Base-by-base conservation (phyloP, 139 green algal species). In the Chlamydomonas sp. region DNA sequence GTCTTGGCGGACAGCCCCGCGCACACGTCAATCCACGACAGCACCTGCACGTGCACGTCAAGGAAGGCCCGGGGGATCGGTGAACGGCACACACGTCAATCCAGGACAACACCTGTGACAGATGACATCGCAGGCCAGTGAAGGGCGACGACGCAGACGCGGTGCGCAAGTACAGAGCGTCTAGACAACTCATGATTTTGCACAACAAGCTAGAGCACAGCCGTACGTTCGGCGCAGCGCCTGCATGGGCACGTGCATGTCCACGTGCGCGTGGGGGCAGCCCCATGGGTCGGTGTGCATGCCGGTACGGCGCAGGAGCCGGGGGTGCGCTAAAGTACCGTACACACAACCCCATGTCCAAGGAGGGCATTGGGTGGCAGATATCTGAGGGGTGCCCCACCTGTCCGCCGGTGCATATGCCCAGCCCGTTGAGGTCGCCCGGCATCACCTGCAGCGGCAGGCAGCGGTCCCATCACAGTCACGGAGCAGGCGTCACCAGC, bases 21-120 rank as follows among this genome's bases (percentile, higher is more conserved):
- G 79, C 92, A 96, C 6, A 98, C 66, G 77, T 98, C 96, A 59
- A 98, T 97, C 96, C 96, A 98, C 88, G 86, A 93, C 73, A 98
- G 89, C 63, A 98, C 96, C 92, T 96, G 91, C 61, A 86, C 17
- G 5, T 63, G 57, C 49, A 59, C 61, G 12, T 1, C 78, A 83
- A 67, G 9, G 57, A 15, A 7, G 0, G 85, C 18, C 59, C 20
- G 57, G 20, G 79, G 58, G 63, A 17, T 63, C 72, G 20, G 66
- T 9, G 8, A 67, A 5, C 61, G 14, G 18, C 79, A 58, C 63
- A 59, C 18, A 63, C 63, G 16, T 67, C 8, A 20, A 67, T 83
- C 9, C 57, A 59, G 71, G 59, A 57, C 9, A 17, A 57, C 57
- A 20, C 69, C 57, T 49, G 31, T 49, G 31, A 49, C 31, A 49